Conservation (phyloP, 148 eudicot species). For the Bassia scoparia region DNA sequence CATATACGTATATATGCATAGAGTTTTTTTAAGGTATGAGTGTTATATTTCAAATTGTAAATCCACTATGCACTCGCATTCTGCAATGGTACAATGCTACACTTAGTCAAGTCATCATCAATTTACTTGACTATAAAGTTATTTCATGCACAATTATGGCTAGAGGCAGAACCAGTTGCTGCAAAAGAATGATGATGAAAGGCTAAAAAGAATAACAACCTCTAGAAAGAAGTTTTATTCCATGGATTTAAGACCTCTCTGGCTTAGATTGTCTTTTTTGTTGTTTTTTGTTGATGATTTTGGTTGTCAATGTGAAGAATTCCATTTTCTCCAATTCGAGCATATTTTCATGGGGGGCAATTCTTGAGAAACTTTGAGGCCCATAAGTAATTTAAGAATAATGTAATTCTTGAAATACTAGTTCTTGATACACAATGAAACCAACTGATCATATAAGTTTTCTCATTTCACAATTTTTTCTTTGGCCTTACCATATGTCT, state of each 20-base stretch:
- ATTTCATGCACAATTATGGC: constrained; percentile 64
- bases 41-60: too few species aligned
- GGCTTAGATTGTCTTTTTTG: neutral
- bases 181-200: constrained; percentile 62
- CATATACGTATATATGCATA: too few species aligned
- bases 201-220: neutral
- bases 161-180: constrained; percentile 44
- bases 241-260: neutral
- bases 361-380: constrained; percentile 7
- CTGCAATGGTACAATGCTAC: too few species aligned
- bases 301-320: neutral
- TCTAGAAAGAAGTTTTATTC: neutral
- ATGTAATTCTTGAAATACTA: neutral
- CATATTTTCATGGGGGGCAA: neutral
- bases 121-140: neutral
- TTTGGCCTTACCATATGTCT: too few species aligned
- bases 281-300: neutral
- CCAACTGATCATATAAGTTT: too few species aligned
- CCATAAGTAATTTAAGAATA: constrained; percentile 7
- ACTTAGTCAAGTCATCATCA: neutral
- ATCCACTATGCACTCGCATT: too few species aligned
- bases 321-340: neutral
- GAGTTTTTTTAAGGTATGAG: too few species aligned
- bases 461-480: too few species aligned
- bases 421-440: neutral